These are phyloP conservation scores for Carex cristatella DNA, from an alignment of 176 grass and related monocot species.

Conservation along the genomic window DNA sequence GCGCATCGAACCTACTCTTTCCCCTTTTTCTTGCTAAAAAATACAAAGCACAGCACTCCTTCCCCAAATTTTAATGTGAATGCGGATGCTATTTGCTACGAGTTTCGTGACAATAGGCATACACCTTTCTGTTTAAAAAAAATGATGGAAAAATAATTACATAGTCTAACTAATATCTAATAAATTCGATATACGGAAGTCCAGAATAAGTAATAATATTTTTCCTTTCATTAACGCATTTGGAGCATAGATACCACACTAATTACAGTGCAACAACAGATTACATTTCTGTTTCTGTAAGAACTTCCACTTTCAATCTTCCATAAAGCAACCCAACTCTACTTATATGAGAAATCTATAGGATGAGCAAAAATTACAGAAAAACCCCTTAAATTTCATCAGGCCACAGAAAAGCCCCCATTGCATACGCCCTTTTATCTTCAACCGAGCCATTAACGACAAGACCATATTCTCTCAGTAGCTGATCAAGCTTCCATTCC, in stretches of 20 bases:
- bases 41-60: too few relatives aligned
- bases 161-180: background rate
- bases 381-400: conserved; percentile 19
- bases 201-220: background rate
- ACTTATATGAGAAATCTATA: background rate
- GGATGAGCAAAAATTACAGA: background rate
- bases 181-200: background rate
- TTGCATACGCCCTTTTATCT: conserved; percentile 29
- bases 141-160: too few relatives aligned
- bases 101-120: too few relatives aligned
- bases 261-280: background rate
- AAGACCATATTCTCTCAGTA: conserved; percentile 35
- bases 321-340: background rate
- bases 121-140: too few relatives aligned
- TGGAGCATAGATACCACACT: background rate
- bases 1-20: too few relatives aligned
- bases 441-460: conserved; percentile 22
- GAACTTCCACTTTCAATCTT: background rate
- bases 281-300: background rate
- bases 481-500: conserved; percentile 32
- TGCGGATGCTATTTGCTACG: too few relatives aligned
- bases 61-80: too few relatives aligned
- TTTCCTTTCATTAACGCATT: background rate
- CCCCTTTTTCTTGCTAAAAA: too few relatives aligned
- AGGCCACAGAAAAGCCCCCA: conserved; percentile 34